Base-by-base conservation (phyloP, 2,329 filamentous ascomycete species). In the Onygena corvina region DNA sequence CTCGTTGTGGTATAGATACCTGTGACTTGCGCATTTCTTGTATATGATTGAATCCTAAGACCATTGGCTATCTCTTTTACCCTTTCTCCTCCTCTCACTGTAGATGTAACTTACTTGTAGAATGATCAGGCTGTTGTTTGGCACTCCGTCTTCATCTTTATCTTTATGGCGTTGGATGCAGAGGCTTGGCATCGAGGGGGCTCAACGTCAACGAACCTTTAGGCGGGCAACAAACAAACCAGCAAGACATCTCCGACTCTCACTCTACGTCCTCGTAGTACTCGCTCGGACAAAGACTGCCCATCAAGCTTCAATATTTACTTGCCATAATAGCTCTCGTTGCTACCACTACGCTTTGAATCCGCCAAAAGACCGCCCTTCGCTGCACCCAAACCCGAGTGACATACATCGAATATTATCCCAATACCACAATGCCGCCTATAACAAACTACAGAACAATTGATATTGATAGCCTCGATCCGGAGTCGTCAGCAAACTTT, bases 401-500 rank as follows among this genome's bases (percentile, higher is more conserved):
- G 16, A 33, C 9, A 36, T n/a, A 20, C 31, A 16, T 46, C n/a
- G 20, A 20, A 5, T 20, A 20, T 14, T 20, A 46, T 21, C 25
- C 38, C 11, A 42, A 23, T 5, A 33, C 16, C 35, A 50, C 48
- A 46, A 64, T 50, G 51, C 71, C 70, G 68, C 61, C 68, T 50
- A 64, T 66, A 60, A 66, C 77, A 68, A 81, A 82, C 65, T 82
- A 77, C 72, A 86, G 89, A 67, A 94, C 87, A 57, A 92, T 95
- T 76, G 87, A 95, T 76, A 84, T 95, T 67, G 89, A 95, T 66
- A 82, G 83, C 58, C 77, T 94, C 60, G 85, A 92, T 67, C 86
- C 89, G 52, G 89, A 96, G 68, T 92, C 87, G 60, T 79, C 85
- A 57, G 72, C 80, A 68, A 96, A 95, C 77, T 96, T 96, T 72